Evolutionary conservation across 768 basidiomycete genomes (phyloP), one percentile per base, ranked within the genome.

Genomic region (Psilocybe azurescens): DNA sequence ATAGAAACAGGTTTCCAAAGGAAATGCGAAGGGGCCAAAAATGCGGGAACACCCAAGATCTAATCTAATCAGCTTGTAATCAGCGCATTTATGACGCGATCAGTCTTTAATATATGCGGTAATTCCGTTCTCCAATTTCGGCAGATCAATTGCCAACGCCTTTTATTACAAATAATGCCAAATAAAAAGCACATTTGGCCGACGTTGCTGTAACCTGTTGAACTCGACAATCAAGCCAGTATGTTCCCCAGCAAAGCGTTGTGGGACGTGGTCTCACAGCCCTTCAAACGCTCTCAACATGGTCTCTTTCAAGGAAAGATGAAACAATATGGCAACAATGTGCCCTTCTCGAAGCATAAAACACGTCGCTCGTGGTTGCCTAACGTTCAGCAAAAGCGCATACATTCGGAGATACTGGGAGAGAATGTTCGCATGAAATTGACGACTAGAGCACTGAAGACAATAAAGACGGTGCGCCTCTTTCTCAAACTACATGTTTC

Each of bases 341-440:
- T 95, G 52, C 93, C 94, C 0, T 90, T 93, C 74, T 95, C 94
- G 24, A 89, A 89, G 72, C 85, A 90, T 73, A 95, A 95, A 79
- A 95, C 95, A 28, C 88, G 91, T 53, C 82, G 94, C 44, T 84
- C 89, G 48, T 96, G 94, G 94, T 79, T 94, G 10, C 94, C 94
- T 38, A 96, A 96, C 75, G 83, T 94, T 24, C 93, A 95, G 66
- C 78, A 79, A 54, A 94, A 95, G 74, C 84, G 87, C 1, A 67
- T 95, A 49, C 83, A 78, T 65, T 94, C 91, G 11, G 88, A 90
- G 13, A 75, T 85, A 7, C 74, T 94, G 38, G 85, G 82, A 32
- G 73, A 81, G 54, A 77, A 77, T 48, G 69, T 96, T 4, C 79
- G 80, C 54, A 76, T 94, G 29, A 92, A 92, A 69, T 74, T 95